Conservation (phyloP, 2,329 filamentous ascomycete genomes). For the Epichloe uncinata region DNA sequence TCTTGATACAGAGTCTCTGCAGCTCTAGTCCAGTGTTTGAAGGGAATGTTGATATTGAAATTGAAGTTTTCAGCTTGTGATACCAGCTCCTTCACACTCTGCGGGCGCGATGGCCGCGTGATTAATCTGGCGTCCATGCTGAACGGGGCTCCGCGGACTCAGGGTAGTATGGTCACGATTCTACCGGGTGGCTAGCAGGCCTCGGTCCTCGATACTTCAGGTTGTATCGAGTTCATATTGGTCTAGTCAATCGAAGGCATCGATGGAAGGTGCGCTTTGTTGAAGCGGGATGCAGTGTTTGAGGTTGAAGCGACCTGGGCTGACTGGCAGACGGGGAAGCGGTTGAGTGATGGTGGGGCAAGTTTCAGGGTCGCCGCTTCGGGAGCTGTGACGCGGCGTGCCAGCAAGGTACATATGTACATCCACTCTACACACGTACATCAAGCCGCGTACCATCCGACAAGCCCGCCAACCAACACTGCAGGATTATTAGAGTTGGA, state of each 20-base stretch:
- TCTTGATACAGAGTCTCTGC: conserved; percentile 69
- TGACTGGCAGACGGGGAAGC: not conserved
- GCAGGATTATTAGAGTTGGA: too few species aligned
- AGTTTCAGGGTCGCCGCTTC: not conserved
- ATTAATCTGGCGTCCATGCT: conserved; percentile 16
- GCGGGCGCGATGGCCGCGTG: conserved; percentile 36
- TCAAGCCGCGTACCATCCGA: too few species aligned
- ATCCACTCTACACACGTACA: too few species aligned
- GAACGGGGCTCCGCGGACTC: not conserved
- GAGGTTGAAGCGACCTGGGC: not conserved
- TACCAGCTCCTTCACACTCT: conserved; percentile 63
- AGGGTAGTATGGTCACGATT: not conserved
- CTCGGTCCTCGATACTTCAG: not conserved
- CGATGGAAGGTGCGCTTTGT: not conserved
- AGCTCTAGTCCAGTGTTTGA: conserved; percentile 72
- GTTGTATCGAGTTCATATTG: conserved; percentile 1
- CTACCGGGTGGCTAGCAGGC: not conserved
- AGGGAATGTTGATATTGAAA: conserved; percentile 62
- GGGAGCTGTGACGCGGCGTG: not conserved
- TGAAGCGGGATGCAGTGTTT: not conserved
- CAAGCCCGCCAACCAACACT: too few species aligned
- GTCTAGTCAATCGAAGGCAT: not conserved
- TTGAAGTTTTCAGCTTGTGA: conserved; percentile 65
- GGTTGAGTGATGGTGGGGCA: not conserved
- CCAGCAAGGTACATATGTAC: too few species aligned